Base-by-base conservation (phyloP, 2,329 filamentous ascomycete genomes). In the Penicillium psychrosexuale region DNA sequence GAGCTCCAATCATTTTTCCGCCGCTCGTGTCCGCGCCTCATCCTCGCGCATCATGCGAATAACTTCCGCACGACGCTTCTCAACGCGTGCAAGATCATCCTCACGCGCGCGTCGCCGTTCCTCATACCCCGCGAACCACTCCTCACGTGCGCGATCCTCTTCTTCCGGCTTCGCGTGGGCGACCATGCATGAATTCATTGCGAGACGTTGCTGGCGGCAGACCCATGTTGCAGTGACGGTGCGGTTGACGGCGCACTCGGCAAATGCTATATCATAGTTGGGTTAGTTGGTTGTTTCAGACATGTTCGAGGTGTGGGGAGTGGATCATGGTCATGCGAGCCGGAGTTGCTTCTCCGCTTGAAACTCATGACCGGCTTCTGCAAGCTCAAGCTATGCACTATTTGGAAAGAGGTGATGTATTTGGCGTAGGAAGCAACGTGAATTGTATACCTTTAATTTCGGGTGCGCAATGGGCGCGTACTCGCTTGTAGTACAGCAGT, bases 151-250 rank as follows among this genome's bases (percentile, higher is more conserved):
- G 24, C 85, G 86, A 76, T 99, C 94, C 74, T 95, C 84, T 72
- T 95, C 90, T 51, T 83, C 85, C 60, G 86, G 89, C 61, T 90
- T 95, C 52, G 93, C 92, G 77, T 95, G 88, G 53, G 81, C 75
- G 64, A 92, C 81, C 91, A 99, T 97, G 78, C 94, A 99, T 58
- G 79, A 81, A 77, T 99, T 99, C 94, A 99, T 99, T 34, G 82
- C 80, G 59, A 87, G 85, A 67, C 91, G 88, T 69, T 92, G 82
- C 46, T 82, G 76, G 51, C 91, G 87, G 78, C 94, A 99, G 50
- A 86, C 83, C 80, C 94, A 97, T 12, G 91, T 88, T 55, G 94
- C 89, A 53, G 87, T 91, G 66, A 97, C 84, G 6, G 92, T 97
- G 61, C 90, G 89, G 69, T 88, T 87, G 47, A 87, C 82, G 50